phyloP scores from a whole-genome alignment of 2,329 filamentous ascomycete genomes.

The Pseudomassariella vexata region DNA sequence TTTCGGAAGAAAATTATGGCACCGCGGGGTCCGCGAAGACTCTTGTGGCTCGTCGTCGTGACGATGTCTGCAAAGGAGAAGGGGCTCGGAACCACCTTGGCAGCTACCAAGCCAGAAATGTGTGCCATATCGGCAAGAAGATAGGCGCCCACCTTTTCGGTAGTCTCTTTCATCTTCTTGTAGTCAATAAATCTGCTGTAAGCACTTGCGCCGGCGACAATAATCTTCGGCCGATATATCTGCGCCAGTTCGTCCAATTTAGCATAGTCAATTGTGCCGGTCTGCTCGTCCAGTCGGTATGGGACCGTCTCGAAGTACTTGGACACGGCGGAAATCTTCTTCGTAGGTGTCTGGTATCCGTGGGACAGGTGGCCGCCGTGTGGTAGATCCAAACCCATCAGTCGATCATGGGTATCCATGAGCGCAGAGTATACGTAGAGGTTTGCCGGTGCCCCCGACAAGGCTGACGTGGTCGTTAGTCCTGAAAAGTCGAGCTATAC shows the following conservation, averaged over 20 bases:
- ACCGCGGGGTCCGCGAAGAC: slow-evolving; percentile 85
- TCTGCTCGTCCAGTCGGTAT: slow-evolving; percentile 84
- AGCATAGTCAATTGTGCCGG: slow-evolving; percentile 92
- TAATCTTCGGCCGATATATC: slow-evolving; percentile 90
- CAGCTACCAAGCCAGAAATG: slow-evolving; percentile 89
- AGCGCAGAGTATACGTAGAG: slow-evolving; percentile 94
- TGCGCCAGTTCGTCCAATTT: slow-evolving; percentile 81
- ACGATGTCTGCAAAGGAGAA: slow-evolving; percentile 91
- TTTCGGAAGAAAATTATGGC: slow-evolving; percentile 99
- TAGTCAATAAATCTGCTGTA: slow-evolving; percentile 98
- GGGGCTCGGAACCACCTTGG: slow-evolving; percentile 83
- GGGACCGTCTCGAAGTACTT: slow-evolving; percentile 99
- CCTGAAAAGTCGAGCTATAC: slow-evolving; percentile 11
- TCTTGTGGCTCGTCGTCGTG: slow-evolving; percentile 98
- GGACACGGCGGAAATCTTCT: slow-evolving; percentile 95
- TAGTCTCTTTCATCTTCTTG: slow-evolving; percentile 81
- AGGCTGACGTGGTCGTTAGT: slow-evolving; percentile 42
- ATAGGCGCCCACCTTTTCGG: slow-evolving; percentile 87
- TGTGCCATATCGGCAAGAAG: slow-evolving; percentile 95
- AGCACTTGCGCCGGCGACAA: slow-evolving; percentile 89
- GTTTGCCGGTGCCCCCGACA: slow-evolving; percentile 71
- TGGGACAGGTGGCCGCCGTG: slow-evolving; percentile 95
- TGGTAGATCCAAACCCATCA: slow-evolving; percentile 95
- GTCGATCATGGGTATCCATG: slow-evolving; percentile 84
- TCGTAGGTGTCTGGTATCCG: slow-evolving; percentile 91